These are phyloP conservation scores for Cladosporium sp. DNA, from an alignment of 2,329 filamentous ascomycete genomes.

Conservation along the genomic window DNA sequence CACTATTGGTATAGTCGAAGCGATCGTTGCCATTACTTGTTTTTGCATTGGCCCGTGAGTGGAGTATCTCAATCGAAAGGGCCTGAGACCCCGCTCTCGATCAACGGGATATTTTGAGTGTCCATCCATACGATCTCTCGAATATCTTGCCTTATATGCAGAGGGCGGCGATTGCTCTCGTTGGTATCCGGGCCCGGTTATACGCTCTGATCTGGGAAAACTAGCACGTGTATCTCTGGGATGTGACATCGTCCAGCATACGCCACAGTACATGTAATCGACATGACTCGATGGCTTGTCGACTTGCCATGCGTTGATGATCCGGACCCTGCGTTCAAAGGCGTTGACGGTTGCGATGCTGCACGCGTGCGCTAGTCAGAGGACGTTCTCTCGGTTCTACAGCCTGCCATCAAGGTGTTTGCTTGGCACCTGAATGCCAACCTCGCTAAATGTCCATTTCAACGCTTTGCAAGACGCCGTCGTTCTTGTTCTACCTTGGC, in stretches of 20 bases:
- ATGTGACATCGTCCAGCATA: background rate
- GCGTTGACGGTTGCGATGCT: background rate
- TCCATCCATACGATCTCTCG: background rate
- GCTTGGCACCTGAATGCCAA: conserved; percentile 13
- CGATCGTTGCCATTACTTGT: background rate
- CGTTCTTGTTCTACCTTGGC: conserved; percentile 16
- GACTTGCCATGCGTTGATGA: background rate
- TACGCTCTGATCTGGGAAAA: background rate
- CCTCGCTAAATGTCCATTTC: background rate
- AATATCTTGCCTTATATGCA: background rate
- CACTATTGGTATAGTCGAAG: background rate
- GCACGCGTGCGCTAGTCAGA: background rate
- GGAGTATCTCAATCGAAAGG: background rate
- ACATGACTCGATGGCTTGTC: background rate
- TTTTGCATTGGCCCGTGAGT: background rate
- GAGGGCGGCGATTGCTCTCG: background rate
- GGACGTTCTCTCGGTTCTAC: background rate
- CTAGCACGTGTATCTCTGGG: background rate
- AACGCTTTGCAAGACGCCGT: conserved; percentile 12
- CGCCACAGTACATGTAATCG: background rate
- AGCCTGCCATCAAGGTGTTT: conserved; percentile 18
- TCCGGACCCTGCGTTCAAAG: background rate
- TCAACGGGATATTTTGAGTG: background rate
- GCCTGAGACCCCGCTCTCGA: background rate
- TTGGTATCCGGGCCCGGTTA: background rate